Percentiles rank a stretch among this genome's conserved stretches.
Conservation (phyloP, 495 filamentous ascomycete species). For the Daldinia concentrica region DNA sequence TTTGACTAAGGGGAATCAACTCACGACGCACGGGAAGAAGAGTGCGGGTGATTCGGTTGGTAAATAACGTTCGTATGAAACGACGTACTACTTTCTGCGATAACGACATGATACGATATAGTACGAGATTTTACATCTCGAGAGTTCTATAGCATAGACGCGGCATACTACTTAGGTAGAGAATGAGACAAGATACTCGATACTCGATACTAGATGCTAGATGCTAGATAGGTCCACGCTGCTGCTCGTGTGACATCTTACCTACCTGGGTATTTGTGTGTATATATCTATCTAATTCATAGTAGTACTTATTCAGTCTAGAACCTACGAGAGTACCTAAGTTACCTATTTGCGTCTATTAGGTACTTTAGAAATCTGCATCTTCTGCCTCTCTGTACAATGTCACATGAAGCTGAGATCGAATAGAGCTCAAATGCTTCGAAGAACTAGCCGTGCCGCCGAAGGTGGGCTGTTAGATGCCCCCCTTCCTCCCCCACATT, state of each 20-base stretch:
- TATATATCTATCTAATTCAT: not conserved
- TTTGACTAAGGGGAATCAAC: not conserved
- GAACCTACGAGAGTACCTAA: not conserved
- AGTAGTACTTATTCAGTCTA: not conserved
- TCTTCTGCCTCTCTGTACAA: not conserved
- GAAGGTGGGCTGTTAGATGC: slow-evolving; percentile 17
- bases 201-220: not conserved
- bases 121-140: slow-evolving; percentile 9
- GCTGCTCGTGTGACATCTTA: not conserved
- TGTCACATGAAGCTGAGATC: no score
- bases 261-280: not conserved
- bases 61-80: slow-evolving; percentile 30
- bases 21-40: slow-evolving; percentile 2
- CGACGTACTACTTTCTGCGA: slow-evolving; percentile 21
- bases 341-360: not conserved
- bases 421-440: no score
- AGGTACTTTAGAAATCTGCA: not conserved
- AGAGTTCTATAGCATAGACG: slow-evolving; percentile 24
- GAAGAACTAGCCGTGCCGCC: not conserved
- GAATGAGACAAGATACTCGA: slow-evolving; percentile 17
- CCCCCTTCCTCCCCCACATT: slow-evolving; percentile 26
- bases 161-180: slow-evolving; percentile 22
- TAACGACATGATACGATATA: not conserved
- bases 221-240: not conserved
- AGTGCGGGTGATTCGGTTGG: slow-evolving; percentile 6